These are phyloP conservation scores for Termitomyces titanicus DNA, from an alignment of 768 basidiomycete species.

Conservation along the genomic window DNA sequence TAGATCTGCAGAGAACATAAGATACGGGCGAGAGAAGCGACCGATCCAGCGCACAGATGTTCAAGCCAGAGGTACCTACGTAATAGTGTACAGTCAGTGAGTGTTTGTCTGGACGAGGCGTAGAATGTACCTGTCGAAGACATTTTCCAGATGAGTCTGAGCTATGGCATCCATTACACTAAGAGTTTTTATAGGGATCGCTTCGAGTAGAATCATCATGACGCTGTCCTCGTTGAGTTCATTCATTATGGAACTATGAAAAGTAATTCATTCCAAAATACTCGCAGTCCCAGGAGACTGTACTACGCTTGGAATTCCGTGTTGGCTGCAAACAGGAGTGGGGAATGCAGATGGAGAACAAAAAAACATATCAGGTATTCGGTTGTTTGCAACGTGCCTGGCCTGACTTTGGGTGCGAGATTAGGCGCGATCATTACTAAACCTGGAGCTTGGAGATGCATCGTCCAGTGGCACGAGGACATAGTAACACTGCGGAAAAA, in stretches of 20 bases:
- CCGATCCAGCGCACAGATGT: constrained; percentile 27
- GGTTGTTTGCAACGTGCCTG: constrained; percentile 4
- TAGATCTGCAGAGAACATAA: constrained; percentile 38
- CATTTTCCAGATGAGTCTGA: constrained; percentile 13
- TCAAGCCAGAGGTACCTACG: constrained; percentile 33
- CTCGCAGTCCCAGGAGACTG: constrained; percentile 4
- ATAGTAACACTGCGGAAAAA: neutral
- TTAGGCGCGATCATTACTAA: constrained; percentile 1
- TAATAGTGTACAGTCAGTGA: neutral
- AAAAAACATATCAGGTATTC: neutral
- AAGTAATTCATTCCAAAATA: constrained; percentile 14
- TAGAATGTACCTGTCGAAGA: constrained; percentile 17
- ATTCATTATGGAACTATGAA: constrained; percentile 17
- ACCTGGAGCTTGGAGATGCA: neutral
- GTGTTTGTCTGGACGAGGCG: neutral
- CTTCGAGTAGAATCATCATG: neutral
- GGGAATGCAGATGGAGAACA: neutral
- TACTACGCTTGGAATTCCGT: constrained; percentile 3
- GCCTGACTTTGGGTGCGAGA: neutral
- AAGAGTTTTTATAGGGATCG: constrained; percentile 14
- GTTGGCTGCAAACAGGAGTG: neutral
- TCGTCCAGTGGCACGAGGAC: constrained; percentile 4
- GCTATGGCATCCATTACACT: neutral
- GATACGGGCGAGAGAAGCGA: neutral
- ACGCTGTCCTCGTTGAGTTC: constrained; percentile 10